phyloP scores from a whole-genome alignment of 2,329 filamentous ascomycete species.

The Talaromyces sp. region DNA sequence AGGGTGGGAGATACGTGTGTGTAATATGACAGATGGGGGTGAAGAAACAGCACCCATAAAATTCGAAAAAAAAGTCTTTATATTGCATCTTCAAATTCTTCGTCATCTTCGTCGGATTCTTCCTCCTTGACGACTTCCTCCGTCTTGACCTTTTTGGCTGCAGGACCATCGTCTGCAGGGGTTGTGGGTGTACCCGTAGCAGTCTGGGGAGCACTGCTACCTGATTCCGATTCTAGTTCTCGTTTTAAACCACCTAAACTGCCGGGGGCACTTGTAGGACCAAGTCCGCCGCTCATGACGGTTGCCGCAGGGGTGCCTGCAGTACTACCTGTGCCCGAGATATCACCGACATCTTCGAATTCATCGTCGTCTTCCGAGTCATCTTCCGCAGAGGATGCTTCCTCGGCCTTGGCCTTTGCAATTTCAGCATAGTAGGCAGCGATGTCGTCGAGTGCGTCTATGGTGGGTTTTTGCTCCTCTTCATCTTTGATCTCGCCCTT shows the following conservation, averaged over 20 bases:
- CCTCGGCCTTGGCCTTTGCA: slow-evolving; percentile 39
- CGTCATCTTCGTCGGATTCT: slow-evolving; percentile 39
- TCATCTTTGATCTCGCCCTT: slow-evolving; percentile 39
- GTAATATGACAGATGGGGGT: neutral
- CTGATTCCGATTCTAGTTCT: slow-evolving; percentile 35
- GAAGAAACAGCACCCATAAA: neutral
- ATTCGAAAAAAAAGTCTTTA: neutral
- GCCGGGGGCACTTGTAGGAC: slow-evolving; percentile 10
- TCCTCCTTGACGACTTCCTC: slow-evolving; percentile 31
- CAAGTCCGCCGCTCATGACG: slow-evolving; percentile 14
- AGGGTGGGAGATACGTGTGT: neutral
- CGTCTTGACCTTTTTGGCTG: slow-evolving; percentile 42
- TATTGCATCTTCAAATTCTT: slow-evolving; percentile 41
- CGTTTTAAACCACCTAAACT: slow-evolving; percentile 29
- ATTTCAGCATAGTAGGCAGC: slow-evolving; percentile 45
- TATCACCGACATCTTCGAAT: slow-evolving; percentile 42
- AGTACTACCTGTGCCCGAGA: slow-evolving; percentile 26
- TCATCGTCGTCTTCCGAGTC: slow-evolving; percentile 37
- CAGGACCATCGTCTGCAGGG: slow-evolving; percentile 34
- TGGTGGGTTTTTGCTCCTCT: slow-evolving; percentile 37
- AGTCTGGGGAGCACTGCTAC: slow-evolving; percentile 35
- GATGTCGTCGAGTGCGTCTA: slow-evolving; percentile 43
- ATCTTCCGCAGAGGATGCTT: slow-evolving; percentile 38
- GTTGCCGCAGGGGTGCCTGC: slow-evolving; percentile 25
- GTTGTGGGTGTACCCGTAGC: slow-evolving; percentile 32